A percentile compares a stretch with the other conserved stretches of the same genome.
These are phyloP conservation scores for Nasturtium officinale DNA, from an alignment of 345 rosid genomes.

Conservation along the genomic window DNA sequence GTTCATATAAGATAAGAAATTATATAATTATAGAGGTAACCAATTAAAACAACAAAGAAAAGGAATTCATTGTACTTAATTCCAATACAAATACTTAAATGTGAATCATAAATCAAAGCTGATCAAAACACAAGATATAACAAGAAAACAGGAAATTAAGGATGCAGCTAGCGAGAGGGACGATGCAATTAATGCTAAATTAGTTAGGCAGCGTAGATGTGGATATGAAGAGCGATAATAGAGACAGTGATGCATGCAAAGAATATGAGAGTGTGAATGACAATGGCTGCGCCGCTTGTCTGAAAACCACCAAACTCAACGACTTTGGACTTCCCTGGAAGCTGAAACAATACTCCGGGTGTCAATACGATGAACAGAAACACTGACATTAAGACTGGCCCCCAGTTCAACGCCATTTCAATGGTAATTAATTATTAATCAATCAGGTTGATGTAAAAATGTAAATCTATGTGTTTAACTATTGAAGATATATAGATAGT, in stretches of 20 bases:
- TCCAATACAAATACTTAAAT: neutral
- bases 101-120: constrained; percentile 9
- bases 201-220: constrained; percentile 48
- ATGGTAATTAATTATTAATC: neutral
- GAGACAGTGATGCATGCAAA: constrained; percentile 51
- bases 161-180: neutral
- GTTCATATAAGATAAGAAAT: constrained; percentile 13
- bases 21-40: neutral
- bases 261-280: constrained; percentile 50
- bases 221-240: constrained; percentile 53
- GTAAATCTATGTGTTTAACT: neutral
- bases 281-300: constrained; percentile 55
- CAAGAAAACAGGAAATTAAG: neutral
- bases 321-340: constrained; percentile 55
- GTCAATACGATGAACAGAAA: constrained; percentile 59
- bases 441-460: constrained; percentile 1
- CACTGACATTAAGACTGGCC: constrained; percentile 64
- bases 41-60: neutral
- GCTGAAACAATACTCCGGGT: constrained; percentile 68
- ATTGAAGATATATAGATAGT: neutral
- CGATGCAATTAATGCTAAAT: neutral
- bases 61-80: neutral
- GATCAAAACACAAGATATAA: constrained; percentile 22
- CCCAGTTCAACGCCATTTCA: constrained; percentile 60
- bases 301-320: constrained; percentile 57